Percentiles rank a stretch among this genome's conserved stretches.
phyloP scores from a whole-genome alignment of 208 protist genomes.

The Endotrypanum monterogeii region DNA sequence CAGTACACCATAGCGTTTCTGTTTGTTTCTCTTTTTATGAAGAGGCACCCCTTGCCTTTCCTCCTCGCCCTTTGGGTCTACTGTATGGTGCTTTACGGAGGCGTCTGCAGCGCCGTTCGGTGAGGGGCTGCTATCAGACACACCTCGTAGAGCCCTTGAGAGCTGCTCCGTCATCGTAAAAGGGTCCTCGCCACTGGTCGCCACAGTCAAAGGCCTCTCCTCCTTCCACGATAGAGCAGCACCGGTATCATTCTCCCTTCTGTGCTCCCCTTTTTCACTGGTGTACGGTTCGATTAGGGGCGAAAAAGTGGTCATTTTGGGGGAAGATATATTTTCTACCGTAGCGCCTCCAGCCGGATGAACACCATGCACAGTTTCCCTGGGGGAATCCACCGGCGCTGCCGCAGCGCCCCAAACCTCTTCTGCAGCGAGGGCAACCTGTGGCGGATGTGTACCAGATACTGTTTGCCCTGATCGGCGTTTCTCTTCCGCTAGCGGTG shows the following conservation, averaged over 20 bases:
- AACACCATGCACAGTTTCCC: background rate
- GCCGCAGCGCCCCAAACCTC: background rate
- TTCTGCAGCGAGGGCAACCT: background rate
- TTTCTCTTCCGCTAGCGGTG: too few species aligned
- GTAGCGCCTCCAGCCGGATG: background rate
- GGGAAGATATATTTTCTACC: background rate
- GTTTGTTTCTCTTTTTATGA: conserved; percentile 6
- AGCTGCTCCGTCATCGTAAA: conserved; percentile 9
- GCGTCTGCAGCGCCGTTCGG: background rate
- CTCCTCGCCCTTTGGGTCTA: background rate
- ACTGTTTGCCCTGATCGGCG: background rate
- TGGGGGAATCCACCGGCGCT: background rate
- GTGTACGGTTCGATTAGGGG: background rate
- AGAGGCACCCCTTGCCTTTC: background rate
- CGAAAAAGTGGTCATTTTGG: background rate
- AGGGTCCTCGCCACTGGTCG: background rate
- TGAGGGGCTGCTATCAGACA: background rate
- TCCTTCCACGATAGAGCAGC: background rate
- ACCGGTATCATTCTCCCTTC: background rate
- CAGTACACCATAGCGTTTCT: conserved; percentile 28
- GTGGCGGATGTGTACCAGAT: background rate
- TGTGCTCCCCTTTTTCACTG: background rate
- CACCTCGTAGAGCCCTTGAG: background rate
- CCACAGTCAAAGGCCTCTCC: background rate
- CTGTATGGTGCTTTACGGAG: background rate